phyloP scores from a whole-genome alignment of 2,329 filamentous ascomycete species.

The Penicillium frequentans region DNA sequence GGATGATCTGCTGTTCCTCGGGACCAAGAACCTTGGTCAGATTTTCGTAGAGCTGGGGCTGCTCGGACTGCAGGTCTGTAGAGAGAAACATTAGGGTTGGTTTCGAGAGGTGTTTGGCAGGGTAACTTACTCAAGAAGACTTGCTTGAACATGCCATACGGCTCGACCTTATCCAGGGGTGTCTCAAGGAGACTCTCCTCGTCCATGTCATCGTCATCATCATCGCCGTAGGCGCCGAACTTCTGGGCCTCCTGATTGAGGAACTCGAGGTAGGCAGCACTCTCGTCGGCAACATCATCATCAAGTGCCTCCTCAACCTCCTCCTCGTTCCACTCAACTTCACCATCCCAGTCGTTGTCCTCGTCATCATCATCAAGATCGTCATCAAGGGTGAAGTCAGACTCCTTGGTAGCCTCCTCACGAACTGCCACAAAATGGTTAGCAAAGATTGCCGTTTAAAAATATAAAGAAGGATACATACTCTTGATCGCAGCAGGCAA shows the following conservation, averaged over 20 bases:
- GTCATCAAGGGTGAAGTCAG: conserved; percentile 75
- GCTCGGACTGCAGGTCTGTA: conserved; percentile 80
- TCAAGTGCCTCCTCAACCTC: conserved; percentile 62
- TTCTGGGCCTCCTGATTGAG: conserved; percentile 90
- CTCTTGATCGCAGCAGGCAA: conserved; percentile 84
- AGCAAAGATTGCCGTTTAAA: conserved; percentile 22
- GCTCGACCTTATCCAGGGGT: conserved; percentile 91
- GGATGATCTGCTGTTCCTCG: conserved; percentile 79
- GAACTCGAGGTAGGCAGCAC: conserved; percentile 92
- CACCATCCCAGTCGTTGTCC: conserved; percentile 79
- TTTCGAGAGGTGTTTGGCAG: neutral
- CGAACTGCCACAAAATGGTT: conserved; percentile 58
- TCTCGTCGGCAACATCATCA: conserved; percentile 79
- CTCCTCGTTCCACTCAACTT: conserved; percentile 67
- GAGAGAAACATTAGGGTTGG: conserved; percentile 30
- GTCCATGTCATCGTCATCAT: conserved; percentile 85
- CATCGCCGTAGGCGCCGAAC: conserved; percentile 69
- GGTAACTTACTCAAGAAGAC: conserved; percentile 73
- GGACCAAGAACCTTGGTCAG: conserved; percentile 75
- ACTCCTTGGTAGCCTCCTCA: conserved; percentile 86
- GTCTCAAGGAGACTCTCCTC: conserved; percentile 92
- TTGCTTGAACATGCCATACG: conserved; percentile 83
- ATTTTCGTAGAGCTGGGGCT: conserved; percentile 82
- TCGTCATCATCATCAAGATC: conserved; percentile 74
- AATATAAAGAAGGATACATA: conserved; percentile 43